Percentiles rank a stretch among this genome's conserved stretches.
phyloP scores from a whole-genome alignment of 139 green algal genomes.

The Mesotaenium endlicherianum region DNA sequence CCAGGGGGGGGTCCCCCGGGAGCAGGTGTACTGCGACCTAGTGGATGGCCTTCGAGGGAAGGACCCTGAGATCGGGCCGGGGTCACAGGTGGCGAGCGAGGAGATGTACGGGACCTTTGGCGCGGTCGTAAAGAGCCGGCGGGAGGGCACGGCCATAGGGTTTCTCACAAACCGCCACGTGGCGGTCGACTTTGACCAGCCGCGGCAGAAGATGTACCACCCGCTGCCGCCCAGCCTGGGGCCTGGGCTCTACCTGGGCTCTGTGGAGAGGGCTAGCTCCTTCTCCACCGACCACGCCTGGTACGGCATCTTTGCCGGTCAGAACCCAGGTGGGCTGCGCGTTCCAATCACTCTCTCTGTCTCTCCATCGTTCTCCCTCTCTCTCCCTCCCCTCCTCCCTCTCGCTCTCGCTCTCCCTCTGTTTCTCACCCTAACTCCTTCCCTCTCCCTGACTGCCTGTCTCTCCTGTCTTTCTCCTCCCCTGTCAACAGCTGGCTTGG shows the following conservation, averaged over 20 bases:
- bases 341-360: too few relatives aligned
- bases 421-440: too few relatives aligned
- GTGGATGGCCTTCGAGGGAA: slow-evolving; percentile 24
- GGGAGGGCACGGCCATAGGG: not conserved
- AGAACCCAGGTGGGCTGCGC: slow-evolving; percentile 12
- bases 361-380: too few relatives aligned
- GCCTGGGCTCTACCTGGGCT: slow-evolving; percentile 22
- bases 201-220: slow-evolving; percentile 35
- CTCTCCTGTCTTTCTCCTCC: too few relatives aligned
- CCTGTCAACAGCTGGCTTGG: too few relatives aligned
- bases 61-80: slow-evolving; percentile 19
- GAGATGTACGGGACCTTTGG: slow-evolving; percentile 35
- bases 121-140: slow-evolving; percentile 8
- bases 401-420: too few relatives aligned
- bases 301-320: slow-evolving; percentile 31
- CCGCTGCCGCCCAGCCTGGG: slow-evolving; percentile 19
- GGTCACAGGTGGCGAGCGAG: slow-evolving; percentile 26
- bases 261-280: slow-evolving; percentile 16
- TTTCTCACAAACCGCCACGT: slow-evolving; percentile 41
- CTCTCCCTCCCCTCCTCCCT: too few relatives aligned
- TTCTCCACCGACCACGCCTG: slow-evolving; percentile 24
- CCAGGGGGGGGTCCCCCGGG: not conserved
- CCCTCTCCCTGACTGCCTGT: too few relatives aligned
- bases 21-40: slow-evolving; percentile 18
- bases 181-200: slow-evolving; percentile 29